Evolutionary conservation across 768 basidiomycete species (phyloP), one percentile per base, ranked within the genome.

Genomic region (Leccinum aurantiacum): DNA sequence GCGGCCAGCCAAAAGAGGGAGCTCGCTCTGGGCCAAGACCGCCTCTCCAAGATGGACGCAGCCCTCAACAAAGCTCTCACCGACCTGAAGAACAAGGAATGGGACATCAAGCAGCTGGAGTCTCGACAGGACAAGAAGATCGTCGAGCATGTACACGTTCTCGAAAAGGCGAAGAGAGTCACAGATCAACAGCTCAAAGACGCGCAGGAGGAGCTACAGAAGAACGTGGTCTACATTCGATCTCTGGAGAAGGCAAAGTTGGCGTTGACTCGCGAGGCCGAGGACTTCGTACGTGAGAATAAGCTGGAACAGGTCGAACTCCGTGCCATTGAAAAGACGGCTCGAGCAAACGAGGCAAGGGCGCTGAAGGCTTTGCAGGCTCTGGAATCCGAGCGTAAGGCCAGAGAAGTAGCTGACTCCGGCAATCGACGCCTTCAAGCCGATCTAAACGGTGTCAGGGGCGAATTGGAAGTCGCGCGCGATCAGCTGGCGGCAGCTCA

Each of bases 71-170:
- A 92, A 68, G 84, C 88, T 10, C 78, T 90, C n/a, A 81, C 82
- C 8, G 92, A 95, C 60, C 77, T 96, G 52, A 89, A 91, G 70
- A 81, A 80, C 47, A 85, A 89, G 52, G 92, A 97, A 66, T 89
- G 88, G 84, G 91, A 95, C 58, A 83, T 93, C 63, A 91, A 87
- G 64, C 90, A 95, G 63, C 76, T 98, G 9, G 87, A 90, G 55
- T 89, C 91, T 3, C 86, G 83, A 69, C 90, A 97, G 69, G 93
- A 98, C 78, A 98, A 95, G 78, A 97, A 92, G n/a, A 95, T 97
- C 60, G 95, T 98, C 48, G 95, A 98, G 74, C 96, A 98, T 69
- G 93, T 97, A 25, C 89, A 98, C 71, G 96, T 98, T 29, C 81
- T 96, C 11, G 95, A 98, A 71, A 92, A 95, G 71, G 96, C 96